Evolutionary conservation across 139 green algal genomes (phyloP).

Genomic region (Tetraselmis chui): DNA sequence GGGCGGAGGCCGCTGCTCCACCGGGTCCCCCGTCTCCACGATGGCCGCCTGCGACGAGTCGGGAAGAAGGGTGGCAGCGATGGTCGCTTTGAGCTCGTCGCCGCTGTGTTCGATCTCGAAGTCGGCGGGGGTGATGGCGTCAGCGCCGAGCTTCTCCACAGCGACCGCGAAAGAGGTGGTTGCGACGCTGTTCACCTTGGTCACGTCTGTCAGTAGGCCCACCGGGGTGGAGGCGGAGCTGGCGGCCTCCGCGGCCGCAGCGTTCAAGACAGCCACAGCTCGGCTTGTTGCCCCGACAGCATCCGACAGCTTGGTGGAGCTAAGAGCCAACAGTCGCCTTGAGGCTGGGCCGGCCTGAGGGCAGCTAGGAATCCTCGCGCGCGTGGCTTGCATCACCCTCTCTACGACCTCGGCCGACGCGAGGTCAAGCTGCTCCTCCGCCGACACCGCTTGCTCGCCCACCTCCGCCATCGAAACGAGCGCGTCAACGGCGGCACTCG

Average conservation of each 20-base stretch:
- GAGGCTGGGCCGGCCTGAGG: too few relatives aligned
- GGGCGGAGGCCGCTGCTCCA: too few relatives aligned
- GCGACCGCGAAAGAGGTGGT: not conserved
- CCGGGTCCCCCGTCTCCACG: not conserved
- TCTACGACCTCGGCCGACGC: not conserved
- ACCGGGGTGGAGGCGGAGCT: too few relatives aligned
- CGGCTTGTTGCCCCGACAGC: not conserved
- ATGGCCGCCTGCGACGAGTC: not conserved
- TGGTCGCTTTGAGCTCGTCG: not conserved
- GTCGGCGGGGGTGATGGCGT: not conserved
- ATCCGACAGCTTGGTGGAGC: not conserved
- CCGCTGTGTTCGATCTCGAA: not conserved
- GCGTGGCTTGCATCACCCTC: not conserved
- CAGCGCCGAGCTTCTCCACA: not conserved
- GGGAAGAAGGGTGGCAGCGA: not conserved
- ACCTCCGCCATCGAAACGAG: not conserved
- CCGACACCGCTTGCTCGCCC: not conserved
- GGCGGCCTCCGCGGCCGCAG: too few relatives aligned
- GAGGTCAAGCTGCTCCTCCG: not conserved
- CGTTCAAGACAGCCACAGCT: not conserved
- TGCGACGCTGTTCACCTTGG: not conserved
- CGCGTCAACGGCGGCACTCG: not conserved
- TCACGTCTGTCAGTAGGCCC: not conserved
- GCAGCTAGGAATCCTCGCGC: too few relatives aligned
- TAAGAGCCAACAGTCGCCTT: too few relatives aligned